Evolutionary conservation across 192 early-diverging fungal species (phyloP).

Genomic region (Rhizoclosmatium globosum): DNA sequence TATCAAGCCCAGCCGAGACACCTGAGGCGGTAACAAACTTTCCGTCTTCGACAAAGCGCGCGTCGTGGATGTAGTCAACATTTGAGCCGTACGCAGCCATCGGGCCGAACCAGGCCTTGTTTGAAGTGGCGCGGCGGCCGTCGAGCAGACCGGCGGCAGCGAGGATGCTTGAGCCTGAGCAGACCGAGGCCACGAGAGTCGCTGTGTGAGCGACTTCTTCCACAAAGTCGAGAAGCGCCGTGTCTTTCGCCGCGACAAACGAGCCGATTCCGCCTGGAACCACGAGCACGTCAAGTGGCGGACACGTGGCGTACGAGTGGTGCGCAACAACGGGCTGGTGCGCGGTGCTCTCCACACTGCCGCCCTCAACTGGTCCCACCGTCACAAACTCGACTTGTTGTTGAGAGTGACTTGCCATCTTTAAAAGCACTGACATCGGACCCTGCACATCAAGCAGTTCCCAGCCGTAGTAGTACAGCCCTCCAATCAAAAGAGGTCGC

Average conservation of each 20-base stretch:
- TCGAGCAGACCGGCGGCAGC: slow-evolving; percentile 42
- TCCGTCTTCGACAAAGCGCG: slow-evolving; percentile 45
- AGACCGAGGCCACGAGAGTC: slow-evolving; percentile 32
- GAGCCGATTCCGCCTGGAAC: slow-evolving; percentile 50
- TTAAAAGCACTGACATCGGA: slow-evolving; percentile 36
- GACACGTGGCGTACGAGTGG: slow-evolving; percentile 33
- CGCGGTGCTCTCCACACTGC: slow-evolving; percentile 1
- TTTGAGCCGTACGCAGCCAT: slow-evolving; percentile 7
- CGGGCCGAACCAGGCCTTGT: slow-evolving; percentile 39
- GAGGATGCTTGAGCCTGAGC: slow-evolving; percentile 45
- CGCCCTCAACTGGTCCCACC: background rate
- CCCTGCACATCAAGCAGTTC: slow-evolving; percentile 45
- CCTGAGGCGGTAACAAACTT: slow-evolving; percentile 46
- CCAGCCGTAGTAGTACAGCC: slow-evolving; percentile 24
- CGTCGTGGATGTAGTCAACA: slow-evolving; percentile 40
- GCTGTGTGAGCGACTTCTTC: background rate
- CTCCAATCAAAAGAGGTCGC: background rate
- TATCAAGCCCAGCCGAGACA: slow-evolving; percentile 50
- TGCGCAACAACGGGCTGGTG: slow-evolving; percentile 24
- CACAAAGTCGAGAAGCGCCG: slow-evolving; percentile 37
- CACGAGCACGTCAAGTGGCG: slow-evolving; percentile 44
- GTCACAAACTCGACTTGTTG: background rate
- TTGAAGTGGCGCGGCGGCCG: slow-evolving; percentile 40
- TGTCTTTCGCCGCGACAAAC: slow-evolving; percentile 10
- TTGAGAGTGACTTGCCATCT: slow-evolving; percentile 24